phyloP scores from a whole-genome alignment of 805 yeast genomes.

The Helenozyma baotianmanensis region DNA sequence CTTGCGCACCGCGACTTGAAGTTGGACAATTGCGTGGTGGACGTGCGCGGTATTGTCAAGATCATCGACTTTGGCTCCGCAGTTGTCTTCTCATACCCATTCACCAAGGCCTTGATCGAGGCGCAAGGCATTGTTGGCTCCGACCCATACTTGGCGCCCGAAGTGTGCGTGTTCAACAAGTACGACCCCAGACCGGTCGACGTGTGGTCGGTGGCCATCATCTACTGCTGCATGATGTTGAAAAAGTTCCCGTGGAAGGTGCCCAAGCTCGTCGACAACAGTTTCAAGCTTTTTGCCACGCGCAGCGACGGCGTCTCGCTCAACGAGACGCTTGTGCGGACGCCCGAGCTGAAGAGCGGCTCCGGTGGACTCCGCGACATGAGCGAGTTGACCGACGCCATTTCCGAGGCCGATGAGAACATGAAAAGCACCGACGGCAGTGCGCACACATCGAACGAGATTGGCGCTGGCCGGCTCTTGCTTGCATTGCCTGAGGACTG shows the following conservation, averaged over 20 bases:
- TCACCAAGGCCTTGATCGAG: constrained; percentile 64
- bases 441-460: constrained; percentile 59
- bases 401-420: constrained; percentile 8
- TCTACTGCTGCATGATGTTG: constrained; percentile 87
- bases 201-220: constrained; percentile 89
- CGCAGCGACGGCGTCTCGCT: constrained; percentile 61
- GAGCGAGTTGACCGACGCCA: constrained; percentile 17
- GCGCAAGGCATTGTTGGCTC: constrained; percentile 85
- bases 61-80: constrained; percentile 93
- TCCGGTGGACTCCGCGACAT: constrained; percentile 17
- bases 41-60: constrained; percentile 77
- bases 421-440: constrained; percentile 28
- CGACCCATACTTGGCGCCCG: constrained; percentile 90
- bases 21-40: constrained; percentile 87
- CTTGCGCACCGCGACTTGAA: constrained; percentile 89
- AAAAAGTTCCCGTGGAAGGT: constrained; percentile 94
- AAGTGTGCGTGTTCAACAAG: constrained; percentile 74
- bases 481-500: constrained; percentile 69
- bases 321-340: constrained; percentile 53
- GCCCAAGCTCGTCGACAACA: constrained; percentile 74
- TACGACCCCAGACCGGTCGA: constrained; percentile 93
- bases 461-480: constrained; percentile 69
- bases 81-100: constrained; percentile 86
- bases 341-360: constrained; percentile 36
- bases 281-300: constrained; percentile 78